These are phyloP conservation scores for Fomitopsis serialis DNA, from an alignment of 768 basidiomycete genomes.

Conservation along the genomic window DNA sequence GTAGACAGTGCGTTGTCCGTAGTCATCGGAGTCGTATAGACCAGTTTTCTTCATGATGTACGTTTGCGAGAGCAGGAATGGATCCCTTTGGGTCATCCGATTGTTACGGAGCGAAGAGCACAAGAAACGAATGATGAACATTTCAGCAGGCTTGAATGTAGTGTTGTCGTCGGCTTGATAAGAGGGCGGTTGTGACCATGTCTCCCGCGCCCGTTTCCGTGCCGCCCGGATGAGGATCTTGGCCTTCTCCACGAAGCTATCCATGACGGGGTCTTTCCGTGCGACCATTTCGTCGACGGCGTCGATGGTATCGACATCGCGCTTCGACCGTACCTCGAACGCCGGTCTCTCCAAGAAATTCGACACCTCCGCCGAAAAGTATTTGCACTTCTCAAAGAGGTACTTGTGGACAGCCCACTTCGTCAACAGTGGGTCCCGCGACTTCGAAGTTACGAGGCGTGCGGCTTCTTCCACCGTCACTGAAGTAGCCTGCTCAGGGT, in stretches of 20 bases:
- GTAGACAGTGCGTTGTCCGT: conserved; percentile 34
- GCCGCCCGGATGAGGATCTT: conserved; percentile 32
- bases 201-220: conserved; percentile 22
- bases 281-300: conserved; percentile 45
- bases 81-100: conserved; percentile 53
- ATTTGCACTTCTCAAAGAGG: conserved; percentile 47
- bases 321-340: conserved; percentile 60
- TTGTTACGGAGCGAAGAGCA: conserved; percentile 43
- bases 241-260: conserved; percentile 48
- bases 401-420: conserved; percentile 53
- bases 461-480: conserved; percentile 52
- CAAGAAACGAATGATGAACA: conserved; percentile 54
- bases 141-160: conserved; percentile 49
- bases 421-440: conserved; percentile 30
- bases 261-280: conserved; percentile 32
- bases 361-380: conserved; percentile 47
- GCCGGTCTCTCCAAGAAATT: conserved; percentile 42
- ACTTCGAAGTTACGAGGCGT: conserved; percentile 23
- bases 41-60: conserved; percentile 55
- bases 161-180: conserved; percentile 23
- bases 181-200: conserved; percentile 27
- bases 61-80: conserved; percentile 47
- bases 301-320: conserved; percentile 47
- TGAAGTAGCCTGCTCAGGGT: conserved; percentile 47
- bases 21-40: conserved; percentile 21